Percentiles rank a stretch among this genome's conserved stretches.
These are phyloP conservation scores for Chlorella vulgaris DNA, from an alignment of 139 green algal species.

Conservation along the genomic window DNA sequence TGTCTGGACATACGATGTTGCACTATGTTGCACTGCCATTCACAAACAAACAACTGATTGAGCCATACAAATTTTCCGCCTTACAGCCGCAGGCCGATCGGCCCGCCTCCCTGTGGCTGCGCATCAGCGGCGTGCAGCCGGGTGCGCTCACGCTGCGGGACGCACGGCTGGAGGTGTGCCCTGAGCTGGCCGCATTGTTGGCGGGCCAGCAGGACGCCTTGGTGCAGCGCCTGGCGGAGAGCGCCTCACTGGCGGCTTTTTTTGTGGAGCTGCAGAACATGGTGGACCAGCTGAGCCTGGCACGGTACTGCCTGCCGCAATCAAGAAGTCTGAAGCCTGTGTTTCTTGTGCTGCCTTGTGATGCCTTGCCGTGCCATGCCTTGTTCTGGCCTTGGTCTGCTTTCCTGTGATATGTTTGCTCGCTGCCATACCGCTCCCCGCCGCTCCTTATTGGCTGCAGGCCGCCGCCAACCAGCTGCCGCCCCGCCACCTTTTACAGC, in stretches of 20 bases:
- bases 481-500: constrained; percentile 22
- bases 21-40: not conserved
- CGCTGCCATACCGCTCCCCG: too few relatives aligned
- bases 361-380: too few relatives aligned
- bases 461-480: too few relatives aligned
- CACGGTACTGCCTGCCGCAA: not conserved
- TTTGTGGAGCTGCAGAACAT: constrained; percentile 39
- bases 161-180: constrained; percentile 21
- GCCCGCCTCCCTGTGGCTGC: constrained; percentile 25
- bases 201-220: not conserved
- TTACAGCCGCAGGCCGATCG: not conserved
- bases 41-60: too few relatives aligned
- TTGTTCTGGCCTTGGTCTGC: too few relatives aligned
- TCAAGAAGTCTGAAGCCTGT: not conserved
- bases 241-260: constrained; percentile 20
- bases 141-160: not conserved
- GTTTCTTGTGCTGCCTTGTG: not conserved
- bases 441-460: not conserved
- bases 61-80: too few relatives aligned
- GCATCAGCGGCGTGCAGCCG: constrained; percentile 2
- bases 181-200: constrained; percentile 10
- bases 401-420: too few relatives aligned
- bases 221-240: constrained; percentile 26
- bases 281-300: constrained; percentile 14
- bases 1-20: not conserved